A percentile compares a stretch with the other conserved stretches of the same genome.
These are phyloP conservation scores for Trematosphaeria pertusa DNA, from an alignment of 2,329 filamentous ascomycete genomes.

Conservation along the genomic window DNA sequence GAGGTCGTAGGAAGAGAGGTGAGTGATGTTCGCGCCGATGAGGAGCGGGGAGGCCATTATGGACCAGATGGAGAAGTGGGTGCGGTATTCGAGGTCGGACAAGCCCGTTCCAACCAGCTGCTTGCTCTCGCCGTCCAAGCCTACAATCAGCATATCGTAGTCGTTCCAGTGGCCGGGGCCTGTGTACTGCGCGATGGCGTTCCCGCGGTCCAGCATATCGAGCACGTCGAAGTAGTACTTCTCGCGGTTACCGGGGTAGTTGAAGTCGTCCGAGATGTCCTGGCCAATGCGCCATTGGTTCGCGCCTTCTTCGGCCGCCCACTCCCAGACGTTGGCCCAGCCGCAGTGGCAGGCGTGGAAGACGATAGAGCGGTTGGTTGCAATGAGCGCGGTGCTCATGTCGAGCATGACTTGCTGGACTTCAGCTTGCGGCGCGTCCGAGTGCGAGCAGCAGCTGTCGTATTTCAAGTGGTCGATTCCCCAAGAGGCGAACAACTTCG, in stretches of 20 bases:
- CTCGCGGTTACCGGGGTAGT: constrained; percentile 43
- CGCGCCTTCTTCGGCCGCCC: constrained; percentile 29
- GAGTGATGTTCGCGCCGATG: constrained; percentile 48
- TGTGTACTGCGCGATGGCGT: constrained; percentile 26
- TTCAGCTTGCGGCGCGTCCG: constrained; percentile 21
- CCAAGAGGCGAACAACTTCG: constrained; percentile 33
- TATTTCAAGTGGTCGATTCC: constrained; percentile 35
- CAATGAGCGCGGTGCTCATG: constrained; percentile 26
- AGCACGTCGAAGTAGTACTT: constrained; percentile 50
- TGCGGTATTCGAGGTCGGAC: constrained; percentile 45
- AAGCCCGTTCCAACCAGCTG: constrained; percentile 28
- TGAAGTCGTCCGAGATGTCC: constrained; percentile 42
- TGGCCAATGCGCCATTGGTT: constrained; percentile 37
- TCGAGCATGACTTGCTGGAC: constrained; percentile 32
- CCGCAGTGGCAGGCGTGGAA: constrained; percentile 36
- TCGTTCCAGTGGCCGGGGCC: constrained; percentile 32
- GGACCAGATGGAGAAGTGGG: constrained; percentile 52
- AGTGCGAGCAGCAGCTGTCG: constrained; percentile 30
- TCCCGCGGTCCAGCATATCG: constrained; percentile 46
- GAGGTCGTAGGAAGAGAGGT: constrained; percentile 43
- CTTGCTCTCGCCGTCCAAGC: constrained; percentile 30
- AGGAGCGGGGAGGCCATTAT: constrained; percentile 52
- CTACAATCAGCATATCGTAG: constrained; percentile 34
- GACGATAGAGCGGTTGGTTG: constrained; percentile 25
- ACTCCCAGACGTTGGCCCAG: constrained; percentile 28